These are phyloP conservation scores for Leccinellum rugosiceps DNA, from an alignment of 768 basidiomycete species.

Conservation along the genomic window DNA sequence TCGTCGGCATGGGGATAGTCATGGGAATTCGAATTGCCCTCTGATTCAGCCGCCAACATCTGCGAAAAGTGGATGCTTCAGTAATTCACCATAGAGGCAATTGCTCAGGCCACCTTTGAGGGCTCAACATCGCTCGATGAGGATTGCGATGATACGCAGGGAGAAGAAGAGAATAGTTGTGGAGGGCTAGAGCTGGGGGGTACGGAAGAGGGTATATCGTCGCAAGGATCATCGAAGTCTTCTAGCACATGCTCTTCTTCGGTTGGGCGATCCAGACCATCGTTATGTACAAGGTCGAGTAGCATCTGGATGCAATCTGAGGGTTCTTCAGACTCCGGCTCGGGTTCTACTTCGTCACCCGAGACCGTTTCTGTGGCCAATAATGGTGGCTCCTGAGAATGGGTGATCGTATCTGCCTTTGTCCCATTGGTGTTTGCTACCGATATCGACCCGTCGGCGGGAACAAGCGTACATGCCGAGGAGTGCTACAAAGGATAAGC, in stretches of 20 bases:
- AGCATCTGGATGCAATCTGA: neutral
- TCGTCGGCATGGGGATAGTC: neutral
- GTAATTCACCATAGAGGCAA: neutral
- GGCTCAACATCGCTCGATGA: constrained; percentile 11
- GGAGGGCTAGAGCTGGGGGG: constrained; percentile 49
- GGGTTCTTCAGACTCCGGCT: neutral
- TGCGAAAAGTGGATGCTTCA: constrained; percentile 1
- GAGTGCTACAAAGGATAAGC: constrained; percentile 7
- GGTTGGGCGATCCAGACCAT: neutral
- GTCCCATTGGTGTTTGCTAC: neutral
- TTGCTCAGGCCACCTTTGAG: constrained; percentile 16
- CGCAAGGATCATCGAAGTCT: constrained; percentile 2
- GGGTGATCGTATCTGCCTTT: neutral
- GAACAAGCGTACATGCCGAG: neutral
- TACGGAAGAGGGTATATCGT: constrained; percentile 18
- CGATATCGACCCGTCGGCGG: neutral
- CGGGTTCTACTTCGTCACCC: neutral
- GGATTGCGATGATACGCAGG: constrained; percentile 34
- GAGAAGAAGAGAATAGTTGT: constrained; percentile 42
- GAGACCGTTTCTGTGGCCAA: neutral
- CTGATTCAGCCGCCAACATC: neutral
- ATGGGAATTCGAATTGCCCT: neutral
- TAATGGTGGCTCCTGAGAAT: neutral
- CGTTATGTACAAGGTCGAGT: neutral
- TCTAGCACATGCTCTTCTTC: constrained; percentile 6